Evolutionary conservation across 331 rosid genomes (phyloP), one percentile per base, ranked within the genome.

Genomic region (Cydonia oblonga): DNA sequence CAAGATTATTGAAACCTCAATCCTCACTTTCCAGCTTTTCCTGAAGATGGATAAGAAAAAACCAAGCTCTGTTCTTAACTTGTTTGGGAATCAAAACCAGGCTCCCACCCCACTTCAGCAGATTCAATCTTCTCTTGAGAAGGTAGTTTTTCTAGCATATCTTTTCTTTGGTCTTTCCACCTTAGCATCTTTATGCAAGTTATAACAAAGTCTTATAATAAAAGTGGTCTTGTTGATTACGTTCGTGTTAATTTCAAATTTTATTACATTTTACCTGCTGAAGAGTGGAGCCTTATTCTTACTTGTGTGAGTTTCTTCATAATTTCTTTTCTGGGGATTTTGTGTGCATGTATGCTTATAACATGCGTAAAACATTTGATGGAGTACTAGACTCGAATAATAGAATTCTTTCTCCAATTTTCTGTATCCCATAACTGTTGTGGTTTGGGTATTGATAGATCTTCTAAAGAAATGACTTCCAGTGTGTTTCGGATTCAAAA

Each of bases 31-130:
- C 82, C 90, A 82, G 58, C 76, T 82, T 68, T 91, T 93, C 85
- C 72, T 87, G 80, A 93, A 89, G 87, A 85, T 77, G 85, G 98
- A 93, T 81, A 91, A 86, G 84, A 89, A 84, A 79, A 85, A 79
- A 79, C 76, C 95, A 66, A 81, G 71, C 33, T 82, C 86, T 15
- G 85, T 65, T 54, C 81, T 76, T 38, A 81, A 79, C 60, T 82
- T 85, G 57, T 86, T 85, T 81, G 96, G 96, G 78, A 87, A 77
- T 75, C 96, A 85, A 67, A 90, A 83, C 81, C 92, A 86, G 71
- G 79, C 76, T 74, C 90, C 84, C 58, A 83, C 91, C 79, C 91
- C 92, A 42, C 88, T 86, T 60, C 92, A 87, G 29, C 98, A 84
- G 84, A 79, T 89, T 84, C 96, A 88, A 68, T 88, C 87, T 73